phyloP scores from a whole-genome alignment of 768 basidiomycete genomes.

The Leccinum incarnatum region DNA sequence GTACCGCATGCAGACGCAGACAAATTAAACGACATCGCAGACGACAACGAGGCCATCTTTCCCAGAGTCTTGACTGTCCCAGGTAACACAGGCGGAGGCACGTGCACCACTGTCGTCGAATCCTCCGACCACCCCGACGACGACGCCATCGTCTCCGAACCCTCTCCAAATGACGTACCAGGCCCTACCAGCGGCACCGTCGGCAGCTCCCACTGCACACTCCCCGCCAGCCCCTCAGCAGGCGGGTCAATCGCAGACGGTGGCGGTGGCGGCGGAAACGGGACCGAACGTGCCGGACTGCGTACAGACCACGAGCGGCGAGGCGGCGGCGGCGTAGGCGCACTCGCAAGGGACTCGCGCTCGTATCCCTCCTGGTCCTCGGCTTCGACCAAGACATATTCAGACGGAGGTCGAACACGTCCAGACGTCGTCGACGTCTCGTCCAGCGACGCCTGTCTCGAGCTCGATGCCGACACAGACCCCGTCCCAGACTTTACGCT shows the following conservation, averaged over 20 bases:
- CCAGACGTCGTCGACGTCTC: slow-evolving; percentile 10
- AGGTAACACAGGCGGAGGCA: slow-evolving; percentile 19
- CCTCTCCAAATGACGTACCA: too few relatives aligned
- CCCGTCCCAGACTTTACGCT: slow-evolving; percentile 30
- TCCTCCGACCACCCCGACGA: too few relatives aligned
- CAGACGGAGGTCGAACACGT: slow-evolving; percentile 36
- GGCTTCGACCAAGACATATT: slow-evolving; percentile 66
- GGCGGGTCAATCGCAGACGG: too few relatives aligned
- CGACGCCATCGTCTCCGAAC: too few relatives aligned
- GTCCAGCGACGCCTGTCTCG: slow-evolving; percentile 40
- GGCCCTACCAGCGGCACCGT: too few relatives aligned
- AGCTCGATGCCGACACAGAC: slow-evolving; percentile 32
- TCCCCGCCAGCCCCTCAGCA: too few relatives aligned
- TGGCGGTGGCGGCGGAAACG: too few relatives aligned
- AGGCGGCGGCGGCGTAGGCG: slow-evolving; percentile 32
- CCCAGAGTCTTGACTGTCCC: slow-evolving; percentile 8
- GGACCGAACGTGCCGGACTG: not conserved
- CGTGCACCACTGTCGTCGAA: too few relatives aligned
- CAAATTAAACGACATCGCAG: slow-evolving; percentile 4
- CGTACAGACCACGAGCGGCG: slow-evolving; percentile 33
- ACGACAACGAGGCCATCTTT: slow-evolving; percentile 5
- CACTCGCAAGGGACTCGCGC: not conserved
- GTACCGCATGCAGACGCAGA: not conserved
- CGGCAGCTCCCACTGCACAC: too few relatives aligned
- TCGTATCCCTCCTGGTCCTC: slow-evolving; percentile 36